phyloP scores from a whole-genome alignment of 169 alveolate genomes.

The Eimeria praecox region DNA sequence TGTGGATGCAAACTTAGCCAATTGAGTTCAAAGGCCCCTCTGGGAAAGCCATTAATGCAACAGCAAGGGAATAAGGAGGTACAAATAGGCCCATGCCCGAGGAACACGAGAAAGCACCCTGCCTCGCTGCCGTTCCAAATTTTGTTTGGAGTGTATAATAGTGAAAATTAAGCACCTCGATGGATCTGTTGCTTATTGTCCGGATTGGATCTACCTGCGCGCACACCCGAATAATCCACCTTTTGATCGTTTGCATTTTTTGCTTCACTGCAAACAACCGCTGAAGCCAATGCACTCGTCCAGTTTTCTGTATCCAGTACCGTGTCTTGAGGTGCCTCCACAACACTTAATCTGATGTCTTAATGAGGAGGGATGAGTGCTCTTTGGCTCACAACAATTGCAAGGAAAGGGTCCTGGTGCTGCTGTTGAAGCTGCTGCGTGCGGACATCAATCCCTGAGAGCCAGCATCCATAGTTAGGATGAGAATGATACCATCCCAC shows the following conservation, averaged over 20 bases:
- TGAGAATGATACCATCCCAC: conserved; percentile 97
- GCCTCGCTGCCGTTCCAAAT: background rate
- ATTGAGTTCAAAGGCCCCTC: background rate
- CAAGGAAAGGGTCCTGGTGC: conserved; percentile 93
- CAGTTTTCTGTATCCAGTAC: background rate
- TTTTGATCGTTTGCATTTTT: background rate
- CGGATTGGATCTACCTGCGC: conserved; percentile 74
- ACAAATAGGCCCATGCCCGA: background rate
- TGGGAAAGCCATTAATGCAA: too few relatives aligned
- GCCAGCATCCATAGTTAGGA: conserved; percentile 96
- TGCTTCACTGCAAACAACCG: background rate
- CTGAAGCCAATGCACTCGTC: background rate
- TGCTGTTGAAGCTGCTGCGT: conserved; percentile 90
- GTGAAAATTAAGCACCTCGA: conserved; percentile 14
- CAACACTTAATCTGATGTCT: background rate
- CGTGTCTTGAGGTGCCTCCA: background rate
- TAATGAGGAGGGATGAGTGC: background rate
- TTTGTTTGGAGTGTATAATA: background rate
- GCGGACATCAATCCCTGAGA: conserved; percentile 92
- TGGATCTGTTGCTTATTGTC: conserved; percentile 41
- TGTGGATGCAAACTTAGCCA: background rate
- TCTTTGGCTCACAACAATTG: conserved; percentile 88
- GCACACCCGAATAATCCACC: background rate
- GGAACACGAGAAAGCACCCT: background rate
- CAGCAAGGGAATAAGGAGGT: background rate